Percentiles rank a stretch among this genome's conserved stretches.
phyloP scores from a whole-genome alignment of 768 basidiomycete genomes.

The Mycena vulgaris region DNA sequence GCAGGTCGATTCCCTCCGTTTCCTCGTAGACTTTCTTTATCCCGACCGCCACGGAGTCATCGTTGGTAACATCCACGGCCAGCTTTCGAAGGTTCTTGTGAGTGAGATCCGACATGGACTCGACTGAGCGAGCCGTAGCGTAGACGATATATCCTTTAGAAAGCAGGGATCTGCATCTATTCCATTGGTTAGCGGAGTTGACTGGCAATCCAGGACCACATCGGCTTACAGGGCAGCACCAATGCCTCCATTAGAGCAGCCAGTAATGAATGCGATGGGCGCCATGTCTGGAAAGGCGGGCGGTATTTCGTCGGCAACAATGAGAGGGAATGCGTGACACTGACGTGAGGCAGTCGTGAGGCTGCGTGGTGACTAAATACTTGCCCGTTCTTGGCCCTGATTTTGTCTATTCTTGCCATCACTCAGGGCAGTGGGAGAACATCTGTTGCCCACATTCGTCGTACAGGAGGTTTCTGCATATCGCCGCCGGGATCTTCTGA shows the following conservation, averaged over 20 bases:
- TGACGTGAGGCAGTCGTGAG: no score
- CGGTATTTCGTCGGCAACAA: no score
- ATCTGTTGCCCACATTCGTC: no score
- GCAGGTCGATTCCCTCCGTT: slow-evolving; percentile 63
- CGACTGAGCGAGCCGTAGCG: slow-evolving; percentile 63
- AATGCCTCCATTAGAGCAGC: slow-evolving; percentile 66
- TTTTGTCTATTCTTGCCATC: no score
- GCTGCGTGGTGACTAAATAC: no score
- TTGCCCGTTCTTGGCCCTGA: no score
- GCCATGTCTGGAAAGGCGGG: no score
- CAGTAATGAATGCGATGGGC: slow-evolving; percentile 63
- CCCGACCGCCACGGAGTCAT: slow-evolving; percentile 53
- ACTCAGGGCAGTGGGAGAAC: no score
- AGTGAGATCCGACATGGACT: slow-evolving; percentile 60
- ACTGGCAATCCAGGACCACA: neutral
- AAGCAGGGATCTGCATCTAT: slow-evolving; percentile 61
- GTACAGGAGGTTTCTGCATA: no score
- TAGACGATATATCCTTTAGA: slow-evolving; percentile 64
- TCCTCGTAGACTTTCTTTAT: slow-evolving; percentile 58
- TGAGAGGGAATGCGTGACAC: no score
- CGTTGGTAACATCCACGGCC: slow-evolving; percentile 61
- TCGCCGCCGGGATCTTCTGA: no score
- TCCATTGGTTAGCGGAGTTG: slow-evolving; percentile 28
- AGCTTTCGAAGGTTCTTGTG: slow-evolving; percentile 53
- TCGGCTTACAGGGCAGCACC: slow-evolving; percentile 60